A percentile compares a stretch with the other conserved stretches of the same genome.
Evolutionary conservation across 2,329 filamentous ascomycete species (phyloP).

Genomic region (Xylaria sp.): DNA sequence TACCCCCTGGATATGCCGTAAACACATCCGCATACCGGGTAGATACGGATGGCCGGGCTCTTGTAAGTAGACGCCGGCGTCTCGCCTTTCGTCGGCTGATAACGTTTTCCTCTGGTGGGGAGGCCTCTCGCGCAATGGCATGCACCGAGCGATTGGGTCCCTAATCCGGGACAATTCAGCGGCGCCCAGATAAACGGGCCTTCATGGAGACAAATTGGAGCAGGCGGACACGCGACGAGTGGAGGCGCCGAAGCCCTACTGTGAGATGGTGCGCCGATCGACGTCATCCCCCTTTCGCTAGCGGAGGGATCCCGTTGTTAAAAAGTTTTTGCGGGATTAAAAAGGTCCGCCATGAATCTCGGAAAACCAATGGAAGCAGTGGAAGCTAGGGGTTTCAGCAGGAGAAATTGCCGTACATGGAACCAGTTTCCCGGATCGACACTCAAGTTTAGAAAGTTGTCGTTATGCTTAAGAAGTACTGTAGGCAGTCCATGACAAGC

Average conservation of each 20-base stretch:
- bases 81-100: background rate
- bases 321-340: constrained; percentile 23
- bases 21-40: background rate
- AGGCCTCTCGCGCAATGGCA: background rate
- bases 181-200: background rate
- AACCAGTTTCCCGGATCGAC: constrained; percentile 1
- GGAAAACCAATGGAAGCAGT: constrained; percentile 19
- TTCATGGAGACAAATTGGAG: constrained; percentile 1
- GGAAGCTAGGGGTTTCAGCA: background rate
- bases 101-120: background rate
- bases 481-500: background rate
- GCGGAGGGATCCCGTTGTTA: background rate
- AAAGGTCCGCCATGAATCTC: too few relatives aligned
- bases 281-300: constrained; percentile 22
- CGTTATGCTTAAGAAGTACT: too few relatives aligned
- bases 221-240: constrained; percentile 17
- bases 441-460: too few relatives aligned
- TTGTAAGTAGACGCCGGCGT: constrained; percentile 1
- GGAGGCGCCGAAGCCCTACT: constrained; percentile 20
- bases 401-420: too few relatives aligned
- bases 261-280: constrained; percentile 9
- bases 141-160: background rate
- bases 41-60: background rate
- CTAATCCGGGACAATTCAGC: too few relatives aligned
- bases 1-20: background rate